phyloP scores from a whole-genome alignment of 805 yeast species.

The Huiozyma naganishii region DNA sequence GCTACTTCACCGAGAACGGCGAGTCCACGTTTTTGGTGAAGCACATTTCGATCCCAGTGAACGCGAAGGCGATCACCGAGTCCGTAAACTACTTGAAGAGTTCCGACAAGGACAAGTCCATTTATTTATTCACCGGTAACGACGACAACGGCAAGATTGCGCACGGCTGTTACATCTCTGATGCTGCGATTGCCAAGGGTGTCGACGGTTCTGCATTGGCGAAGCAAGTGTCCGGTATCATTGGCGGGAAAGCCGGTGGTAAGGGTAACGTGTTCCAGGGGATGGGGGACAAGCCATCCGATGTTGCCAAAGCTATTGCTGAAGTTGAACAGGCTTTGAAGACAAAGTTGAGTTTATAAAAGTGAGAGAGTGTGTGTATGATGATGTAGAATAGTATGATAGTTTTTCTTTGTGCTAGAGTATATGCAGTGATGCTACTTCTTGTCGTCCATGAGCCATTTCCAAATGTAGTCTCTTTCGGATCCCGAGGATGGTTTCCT shows the following conservation, averaged over 20 bases:
- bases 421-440: slow-evolving; percentile 7
- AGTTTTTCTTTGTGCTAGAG: not conserved
- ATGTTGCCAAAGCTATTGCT: slow-evolving; percentile 61
- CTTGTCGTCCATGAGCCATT: slow-evolving; percentile 41
- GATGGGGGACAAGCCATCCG: slow-evolving; percentile 75
- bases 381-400: not conserved
- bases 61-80: slow-evolving; percentile 90
- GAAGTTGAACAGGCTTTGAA: slow-evolving; percentile 52
- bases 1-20: slow-evolving; percentile 47
- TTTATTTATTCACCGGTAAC: slow-evolving; percentile 71
- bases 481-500: slow-evolving; percentile 14
- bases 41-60: slow-evolving; percentile 59
- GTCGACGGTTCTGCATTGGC: slow-evolving; percentile 71
- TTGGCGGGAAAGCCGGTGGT: slow-evolving; percentile 99
- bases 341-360: slow-evolving; percentile 38
- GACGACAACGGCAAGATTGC: slow-evolving; percentile 64
- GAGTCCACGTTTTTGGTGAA: slow-evolving; percentile 52
- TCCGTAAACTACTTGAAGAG: slow-evolving; percentile 78
- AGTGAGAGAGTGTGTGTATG: not conserved
- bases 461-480: slow-evolving; percentile 42
- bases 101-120: slow-evolving; percentile 59
- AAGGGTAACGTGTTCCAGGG: slow-evolving; percentile 95
- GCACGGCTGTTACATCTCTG: slow-evolving; percentile 85
- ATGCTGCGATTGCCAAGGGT: slow-evolving; percentile 57
- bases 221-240: slow-evolving; percentile 49